Percentiles rank a stretch among this genome's conserved stretches.
These are phyloP conservation scores for Syncephalastrum racemosum DNA, from an alignment of 371 early-diverging fungal species.

Conservation along the genomic window DNA sequence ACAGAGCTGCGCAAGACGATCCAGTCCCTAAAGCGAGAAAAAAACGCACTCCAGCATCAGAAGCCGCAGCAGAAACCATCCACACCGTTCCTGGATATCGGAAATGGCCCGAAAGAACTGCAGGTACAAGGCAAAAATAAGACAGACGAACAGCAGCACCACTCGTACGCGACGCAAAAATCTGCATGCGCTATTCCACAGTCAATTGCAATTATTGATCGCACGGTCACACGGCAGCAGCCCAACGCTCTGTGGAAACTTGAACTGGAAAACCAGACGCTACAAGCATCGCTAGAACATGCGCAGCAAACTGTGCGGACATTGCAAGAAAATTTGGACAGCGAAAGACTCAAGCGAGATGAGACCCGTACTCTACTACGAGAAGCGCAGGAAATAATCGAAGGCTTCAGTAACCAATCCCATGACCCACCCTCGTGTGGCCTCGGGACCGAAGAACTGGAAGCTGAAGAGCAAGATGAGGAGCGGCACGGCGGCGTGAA, in stretches of 20 bases:
- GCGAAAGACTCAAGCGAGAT: conserved; percentile 13
- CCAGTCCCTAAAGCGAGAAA: conserved; percentile 19
- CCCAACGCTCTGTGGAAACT: conserved; percentile 12
- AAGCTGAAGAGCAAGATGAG: background rate
- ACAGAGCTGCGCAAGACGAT: conserved; percentile 15
- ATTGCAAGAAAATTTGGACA: conserved; percentile 10
- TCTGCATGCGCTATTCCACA: background rate
- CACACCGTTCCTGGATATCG: too few relatives aligned
- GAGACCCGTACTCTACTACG: conserved; percentile 13
- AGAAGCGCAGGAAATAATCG: conserved; percentile 22
- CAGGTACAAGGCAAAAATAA: background rate
- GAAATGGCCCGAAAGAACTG: background rate
- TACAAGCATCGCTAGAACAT: conserved; percentile 11
- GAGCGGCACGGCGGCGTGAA: background rate
- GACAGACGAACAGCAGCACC: conserved; percentile 3
- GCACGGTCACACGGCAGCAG: conserved; percentile 6
- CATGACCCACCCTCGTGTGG: too few relatives aligned
- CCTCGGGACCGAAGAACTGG: too few relatives aligned
- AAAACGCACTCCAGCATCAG: conserved; percentile 10
- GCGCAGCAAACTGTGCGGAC: conserved; percentile 8
- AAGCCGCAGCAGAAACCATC: conserved; percentile 4
- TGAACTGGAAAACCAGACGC: conserved; percentile 8
- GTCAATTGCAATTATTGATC: background rate
- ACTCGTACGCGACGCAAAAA: background rate
- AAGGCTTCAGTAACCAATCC: conserved; percentile 1